Evolutionary conservation across 2,329 filamentous ascomycete species (phyloP).

Genomic region (Raffaelea ambrosiae): DNA sequence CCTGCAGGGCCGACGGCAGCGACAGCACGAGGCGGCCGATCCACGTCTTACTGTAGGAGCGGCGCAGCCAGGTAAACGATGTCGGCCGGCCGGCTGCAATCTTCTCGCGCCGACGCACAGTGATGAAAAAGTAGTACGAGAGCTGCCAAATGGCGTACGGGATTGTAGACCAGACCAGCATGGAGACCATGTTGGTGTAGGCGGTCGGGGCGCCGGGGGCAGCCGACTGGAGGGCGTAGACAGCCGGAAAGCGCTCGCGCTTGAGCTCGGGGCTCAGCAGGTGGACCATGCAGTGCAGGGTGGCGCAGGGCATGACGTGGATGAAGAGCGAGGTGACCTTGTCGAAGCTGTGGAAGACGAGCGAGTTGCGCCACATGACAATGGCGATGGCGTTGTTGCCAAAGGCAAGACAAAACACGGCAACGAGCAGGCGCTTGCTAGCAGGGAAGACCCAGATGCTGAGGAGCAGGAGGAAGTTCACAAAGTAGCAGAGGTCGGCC

Average conservation of each 20-base stretch:
- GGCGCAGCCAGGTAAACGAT: slow-evolving; percentile 93
- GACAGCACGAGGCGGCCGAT: slow-evolving; percentile 78
- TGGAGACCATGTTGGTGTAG: slow-evolving; percentile 67
- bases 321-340: slow-evolving; percentile 99
- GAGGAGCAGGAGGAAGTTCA: slow-evolving; percentile 76
- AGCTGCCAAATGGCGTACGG: slow-evolving; percentile 93
- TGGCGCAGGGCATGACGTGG: slow-evolving; percentile 96
- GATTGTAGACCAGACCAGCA: slow-evolving; percentile 90
- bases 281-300: slow-evolving; percentile 87
- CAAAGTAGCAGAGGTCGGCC: slow-evolving; percentile 95
- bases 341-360: slow-evolving; percentile 97
- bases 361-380: slow-evolving; percentile 97
- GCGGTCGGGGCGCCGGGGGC: slow-evolving; percentile 65
- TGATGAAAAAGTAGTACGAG: slow-evolving; percentile 89
- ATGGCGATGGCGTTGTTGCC: slow-evolving; percentile 98
- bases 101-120: slow-evolving; percentile 86
- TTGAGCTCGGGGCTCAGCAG: slow-evolving; percentile 60
- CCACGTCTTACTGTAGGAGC: slow-evolving; percentile 82
- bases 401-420: slow-evolving; percentile 84
- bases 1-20: slow-evolving; percentile 68
- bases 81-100: slow-evolving; percentile 93
- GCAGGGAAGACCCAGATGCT: slow-evolving; percentile 84
- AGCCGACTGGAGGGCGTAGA: slow-evolving; percentile 69
- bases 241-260: slow-evolving; percentile 67
- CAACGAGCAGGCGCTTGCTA: slow-evolving; percentile 86